phyloP scores from a whole-genome alignment of 1,139 yeast species.

The Geotrichum klebahnii region DNA sequence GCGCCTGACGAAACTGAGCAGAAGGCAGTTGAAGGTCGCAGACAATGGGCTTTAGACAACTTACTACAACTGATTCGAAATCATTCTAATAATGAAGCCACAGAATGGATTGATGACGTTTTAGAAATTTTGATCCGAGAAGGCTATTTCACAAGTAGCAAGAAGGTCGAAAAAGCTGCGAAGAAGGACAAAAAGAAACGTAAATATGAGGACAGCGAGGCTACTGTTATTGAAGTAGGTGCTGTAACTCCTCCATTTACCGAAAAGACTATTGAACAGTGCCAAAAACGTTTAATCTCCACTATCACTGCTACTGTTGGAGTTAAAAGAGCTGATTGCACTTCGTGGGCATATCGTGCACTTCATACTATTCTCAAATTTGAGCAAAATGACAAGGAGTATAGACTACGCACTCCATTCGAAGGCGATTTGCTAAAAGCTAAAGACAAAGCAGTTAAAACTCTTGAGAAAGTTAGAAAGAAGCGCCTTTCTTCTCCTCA shows the following conservation, averaged over 20 bases:
- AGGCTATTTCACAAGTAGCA: constrained; percentile 51
- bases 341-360: constrained; percentile 56
- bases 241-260: constrained; percentile 23
- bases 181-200: constrained; percentile 22
- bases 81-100: constrained; percentile 24
- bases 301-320: constrained; percentile 47
- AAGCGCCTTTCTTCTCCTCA: constrained; percentile 42
- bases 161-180: constrained; percentile 19
- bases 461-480: constrained; percentile 48
- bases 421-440: constrained; percentile 42
- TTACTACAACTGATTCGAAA: constrained; percentile 49
- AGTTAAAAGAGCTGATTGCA: constrained; percentile 44
- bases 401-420: constrained; percentile 31
- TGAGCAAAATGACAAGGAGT: constrained; percentile 26
- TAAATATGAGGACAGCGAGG: constrained; percentile 16
- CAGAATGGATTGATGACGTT: constrained; percentile 48
- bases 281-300: constrained; percentile 58
- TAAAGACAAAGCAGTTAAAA: constrained; percentile 49
- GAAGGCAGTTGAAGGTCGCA: constrained; percentile 45
- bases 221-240: constrained; percentile 16
- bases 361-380: constrained; percentile 25
- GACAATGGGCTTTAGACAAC: constrained; percentile 68
- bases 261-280: constrained; percentile 26
- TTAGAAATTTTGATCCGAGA: constrained; percentile 51
- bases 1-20: constrained; percentile 34